Evolutionary conservation across 208 protist species (phyloP), one percentile per base, ranked within the genome.

Genomic region (Wallacemonas sp.): DNA sequence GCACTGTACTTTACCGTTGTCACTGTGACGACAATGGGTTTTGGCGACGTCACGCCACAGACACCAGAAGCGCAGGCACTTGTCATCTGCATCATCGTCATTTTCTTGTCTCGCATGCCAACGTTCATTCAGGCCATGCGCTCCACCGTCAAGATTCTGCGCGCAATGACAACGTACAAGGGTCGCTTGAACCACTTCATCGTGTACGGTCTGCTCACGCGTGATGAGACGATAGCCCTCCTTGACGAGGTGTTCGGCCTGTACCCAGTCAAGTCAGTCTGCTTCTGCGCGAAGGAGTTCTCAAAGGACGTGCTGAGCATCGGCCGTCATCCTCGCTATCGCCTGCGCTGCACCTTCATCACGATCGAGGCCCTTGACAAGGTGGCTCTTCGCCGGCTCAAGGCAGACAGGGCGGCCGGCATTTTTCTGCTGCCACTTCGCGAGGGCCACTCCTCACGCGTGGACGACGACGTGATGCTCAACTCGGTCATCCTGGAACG

Each of bases 391-490:
- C 55, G 78, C 24, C 90, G 90, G 30, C 81, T 93, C 78, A 80
- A 75, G 57, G 85, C 83, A 1, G 38, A 64, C 34, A 78, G 90
- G 58, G 87, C 90, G 21, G 76, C 74, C 0, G 87, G 72, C 14
- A 75, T 93, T 5, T 85, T 95, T 49, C 81, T 95, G 64, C 74
- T 92, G 26, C 90, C 90, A 14, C 65, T 87, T 4, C 77, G 68
- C 55, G 82, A 86, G 52, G 87, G 80, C n/a, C 76, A 85, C 61
- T 86, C 84, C 2, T 88, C 82, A 0, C 79, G 80, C 24, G 78
- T 85, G 38, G 90, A 95, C 66, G 90, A 91, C 52, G 87, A 95
- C 38, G 85, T 93, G 17, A 92, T 95, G 84, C 76, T 95, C 11
- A 78, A 78, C 11, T 90, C 90, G 26, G 68, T 91, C 38, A 82